Base-by-base conservation (phyloP, 306 rosid species). In the Lupinus albus region DNA sequence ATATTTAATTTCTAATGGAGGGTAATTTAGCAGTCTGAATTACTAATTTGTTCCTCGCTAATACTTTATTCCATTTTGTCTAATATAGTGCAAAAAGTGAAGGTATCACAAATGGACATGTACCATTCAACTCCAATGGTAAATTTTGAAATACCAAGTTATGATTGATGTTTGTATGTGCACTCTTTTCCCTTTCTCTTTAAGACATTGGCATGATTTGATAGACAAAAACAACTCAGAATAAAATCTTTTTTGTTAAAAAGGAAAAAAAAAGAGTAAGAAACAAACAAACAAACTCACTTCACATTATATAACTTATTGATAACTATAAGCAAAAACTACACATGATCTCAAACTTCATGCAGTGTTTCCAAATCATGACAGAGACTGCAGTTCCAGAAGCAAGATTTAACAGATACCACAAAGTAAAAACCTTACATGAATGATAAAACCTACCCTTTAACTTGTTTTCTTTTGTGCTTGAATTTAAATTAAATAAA, bases 401-500 rank as follows among this genome's bases (percentile, higher is more conserved):
- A 57, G 68, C 78, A 79, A 42, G 80, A 73, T 36, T 68, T 38
- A 45, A 49, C n/a, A 51, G 38, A 25, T 64, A 9, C 35, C 14
- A 32, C 44, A 6, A 35, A 48, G 71, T 32, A 60, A 45, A 62
- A 52, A 56, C 60, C 59, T 28, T 69, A 21, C 79, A 76, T 76
- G 69, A 67, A 38, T 25, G 30, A 76, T 38, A 78, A 33, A 5
- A 21, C 53, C 61, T 51, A 41, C 55, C 51, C 58, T 13, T 73
- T 9, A 44, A 25, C 30, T 25, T 25, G n/a, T 25, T 25, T 25
- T 25, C 30, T 25, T 48, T 61, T 61, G 16, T 62, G 18, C 45
- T 33, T 59, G 57, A 48, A 33, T 73, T 71, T 28, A 36, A 88
- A 61, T 56, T 48, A 51, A 76, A 65, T 39, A 79, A 83, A 79